Percentiles rank a stretch among this genome's conserved stretches.
Evolutionary conservation across 2,329 filamentous ascomycete genomes (phyloP).

Genomic region (Colletotrichum simmondsii): DNA sequence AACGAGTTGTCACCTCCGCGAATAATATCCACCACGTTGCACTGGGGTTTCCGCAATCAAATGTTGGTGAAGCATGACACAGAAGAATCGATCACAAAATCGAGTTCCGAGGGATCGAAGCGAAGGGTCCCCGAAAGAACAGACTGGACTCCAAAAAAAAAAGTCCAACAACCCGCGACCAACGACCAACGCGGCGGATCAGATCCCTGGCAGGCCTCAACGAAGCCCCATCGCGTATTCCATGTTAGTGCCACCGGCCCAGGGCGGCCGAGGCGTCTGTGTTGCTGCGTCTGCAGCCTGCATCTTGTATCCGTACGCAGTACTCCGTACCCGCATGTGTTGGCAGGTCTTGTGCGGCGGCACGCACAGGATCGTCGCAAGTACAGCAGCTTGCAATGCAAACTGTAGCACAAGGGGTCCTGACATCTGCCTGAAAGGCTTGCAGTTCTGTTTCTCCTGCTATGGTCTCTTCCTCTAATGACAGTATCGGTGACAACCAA

Average conservation of each 20-base stretch:
- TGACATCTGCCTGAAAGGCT: background rate
- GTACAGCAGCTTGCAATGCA: slow-evolving; percentile 9
- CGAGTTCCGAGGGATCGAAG: background rate
- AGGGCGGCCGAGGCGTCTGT: slow-evolving; percentile 21
- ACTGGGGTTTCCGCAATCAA: background rate
- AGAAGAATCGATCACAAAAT: background rate
- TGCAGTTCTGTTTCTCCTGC: background rate
- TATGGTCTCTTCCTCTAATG: background rate
- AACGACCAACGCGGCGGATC: slow-evolving; percentile 1
- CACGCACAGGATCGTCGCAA: slow-evolving; percentile 4
- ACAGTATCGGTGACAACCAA: slow-evolving; percentile 10
- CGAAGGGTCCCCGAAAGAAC: slow-evolving; percentile 13
- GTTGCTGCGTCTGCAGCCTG: background rate
- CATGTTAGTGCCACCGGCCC: slow-evolving; percentile 7
- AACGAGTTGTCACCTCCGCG: background rate
- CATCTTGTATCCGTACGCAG: slow-evolving; percentile 2
- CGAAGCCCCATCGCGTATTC: background rate
- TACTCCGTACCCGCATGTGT: background rate
- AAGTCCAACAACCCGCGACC: background rate
- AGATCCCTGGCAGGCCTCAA: background rate
- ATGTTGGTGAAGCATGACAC: background rate
- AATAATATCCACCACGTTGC: background rate
- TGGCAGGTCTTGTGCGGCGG: background rate
- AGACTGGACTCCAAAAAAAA: slow-evolving; percentile 4
- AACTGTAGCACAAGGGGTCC: background rate